Evolutionary conservation across 495 filamentous ascomycete species (phyloP), one percentile per base, ranked within the genome.

Genomic region (Aspergillus heteromorphus): DNA sequence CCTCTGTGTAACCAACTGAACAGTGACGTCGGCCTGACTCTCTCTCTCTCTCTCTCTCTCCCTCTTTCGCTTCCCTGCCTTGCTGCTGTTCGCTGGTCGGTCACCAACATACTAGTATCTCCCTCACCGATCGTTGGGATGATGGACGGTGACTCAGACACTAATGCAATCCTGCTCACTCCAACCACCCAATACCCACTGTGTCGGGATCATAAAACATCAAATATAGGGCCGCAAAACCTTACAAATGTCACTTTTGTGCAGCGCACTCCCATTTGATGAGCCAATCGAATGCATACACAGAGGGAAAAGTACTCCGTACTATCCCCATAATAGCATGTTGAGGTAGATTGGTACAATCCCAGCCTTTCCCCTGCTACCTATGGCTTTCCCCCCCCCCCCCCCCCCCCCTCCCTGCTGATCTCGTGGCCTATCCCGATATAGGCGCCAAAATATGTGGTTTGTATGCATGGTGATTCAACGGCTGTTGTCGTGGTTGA

Each of bases 401-500:
- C 9, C 40, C 17, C 40, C 3, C 17, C n/a, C 16, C 29, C 40
- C 11, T 23, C 8, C 23, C 43, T 25, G 27, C 21, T 20, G 27
- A 29, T 20, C 27, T 13, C 43, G 27, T 29, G 43, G 11, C 14
- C 13, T 21, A 13, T 27, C 10, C 43, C 43, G 43, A 47, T 29
- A n/a, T 47, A 47, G 29, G 43, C 43, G 48, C 48, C 30, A 49
- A 49, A 17, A 49, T 49, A 49, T 34, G 48, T 34, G 13, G 48
- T 49, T 20, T 13, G 6, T 31, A 40, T 49, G 29, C 48, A 49
- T 19, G 34, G 48, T 40, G 30, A 20, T 49, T 47, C 43, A 47
- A 29, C 43, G 21, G 43, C n/a, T 19, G 47, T 48, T 48, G 55
- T 53, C 19, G 36, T 20, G 42, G 25, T 57, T 49, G 49, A 53